Base-by-base conservation (phyloP, 768 basidiomycete genomes). In the Boletus rubropictus region DNA sequence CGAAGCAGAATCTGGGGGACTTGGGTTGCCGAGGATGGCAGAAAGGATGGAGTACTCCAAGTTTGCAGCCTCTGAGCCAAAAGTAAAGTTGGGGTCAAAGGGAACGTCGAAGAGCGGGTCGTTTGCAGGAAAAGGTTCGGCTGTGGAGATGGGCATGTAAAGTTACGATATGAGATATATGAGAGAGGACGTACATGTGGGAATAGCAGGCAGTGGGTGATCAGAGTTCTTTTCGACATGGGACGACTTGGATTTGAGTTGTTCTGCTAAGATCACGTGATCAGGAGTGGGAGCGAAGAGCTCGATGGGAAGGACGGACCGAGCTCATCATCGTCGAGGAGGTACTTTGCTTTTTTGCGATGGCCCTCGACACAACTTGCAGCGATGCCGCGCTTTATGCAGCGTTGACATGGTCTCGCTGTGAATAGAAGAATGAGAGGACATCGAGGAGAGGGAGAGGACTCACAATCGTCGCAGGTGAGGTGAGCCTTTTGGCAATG, bases 291-390 rank as follows among this genome's bases (percentile, higher is more conserved):
- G 21, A 14, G 39, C 42, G 53, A 27, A 58, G 32, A 24, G 39
- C 32, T 36, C 40, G 27, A 21, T 3, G 6, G 36, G 10, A 25
- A 28, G 7, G 32, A 67, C 75, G 48, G 63, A 89, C 92, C 87
- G 46, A 94, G 82, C 64, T 98, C 94, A 38, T 89, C 88, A 34
- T 94, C 90, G 65, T 95, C 91, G 47, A 95, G 73, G 14, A 99
- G 79, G 67, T 98, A 99, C 62, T 98, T 97, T 9, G 96, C 95
- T 69, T 97, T 97, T 70, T 99, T 99, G 59, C 96, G 81, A 53
- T 88, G 86, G 2, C 96, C 96, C 62, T 99, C 96, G 15, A 87
- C 84, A 60, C 96, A 99, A 44, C 81, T 84, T 44, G 80, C 79
- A 1, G 83, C 86, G 57, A 94, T 86, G 21, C 92, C 92, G 48